Evolutionary conservation across 1,284 basidiomycete species (phyloP).

Genomic region (Somion occarium): DNA sequence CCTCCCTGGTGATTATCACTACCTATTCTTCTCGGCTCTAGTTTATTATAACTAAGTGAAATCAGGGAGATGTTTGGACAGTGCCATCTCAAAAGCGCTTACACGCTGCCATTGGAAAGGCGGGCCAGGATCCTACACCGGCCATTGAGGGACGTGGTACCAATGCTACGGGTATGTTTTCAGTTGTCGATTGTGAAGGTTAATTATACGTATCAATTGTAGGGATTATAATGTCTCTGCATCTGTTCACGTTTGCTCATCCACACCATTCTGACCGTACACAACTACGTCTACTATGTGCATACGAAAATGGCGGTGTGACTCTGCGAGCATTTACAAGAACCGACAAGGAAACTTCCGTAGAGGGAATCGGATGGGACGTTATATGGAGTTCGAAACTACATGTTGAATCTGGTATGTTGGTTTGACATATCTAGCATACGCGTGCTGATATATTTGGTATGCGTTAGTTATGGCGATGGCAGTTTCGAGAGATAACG

Average conservation of each 20-base stretch:
- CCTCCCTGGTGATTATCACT: conserved; percentile 57
- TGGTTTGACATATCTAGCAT: not conserved
- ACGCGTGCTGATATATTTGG: not conserved
- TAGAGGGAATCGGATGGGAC: conserved; percentile 74
- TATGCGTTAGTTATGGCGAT: conserved; percentile 74
- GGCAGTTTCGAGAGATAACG: conserved; percentile 56
- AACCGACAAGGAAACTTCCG: conserved; percentile 39
- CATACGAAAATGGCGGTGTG: conserved; percentile 81
- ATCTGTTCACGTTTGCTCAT: conserved; percentile 46
- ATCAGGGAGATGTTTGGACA: conserved; percentile 76
- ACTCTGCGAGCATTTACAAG: conserved; percentile 52
- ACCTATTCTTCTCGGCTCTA: not conserved
- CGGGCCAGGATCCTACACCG: conserved; percentile 26
- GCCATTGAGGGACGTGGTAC: conserved; percentile 38
- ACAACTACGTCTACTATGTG: conserved; percentile 58
- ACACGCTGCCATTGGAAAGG: conserved; percentile 76
- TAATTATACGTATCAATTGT: conserved; percentile 4
- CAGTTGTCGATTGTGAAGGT: not conserved
- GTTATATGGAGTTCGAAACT: conserved; percentile 62
- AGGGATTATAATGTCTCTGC: conserved; percentile 86
- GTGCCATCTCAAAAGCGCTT: conserved; percentile 60
- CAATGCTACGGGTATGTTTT: conserved; percentile 27
- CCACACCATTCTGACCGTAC: conserved; percentile 27
- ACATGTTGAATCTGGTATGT: conserved; percentile 77
- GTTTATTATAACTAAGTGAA: not conserved